Conservation (phyloP, 75 land plant genomes). For the Ceratopteris richardii region DNA sequence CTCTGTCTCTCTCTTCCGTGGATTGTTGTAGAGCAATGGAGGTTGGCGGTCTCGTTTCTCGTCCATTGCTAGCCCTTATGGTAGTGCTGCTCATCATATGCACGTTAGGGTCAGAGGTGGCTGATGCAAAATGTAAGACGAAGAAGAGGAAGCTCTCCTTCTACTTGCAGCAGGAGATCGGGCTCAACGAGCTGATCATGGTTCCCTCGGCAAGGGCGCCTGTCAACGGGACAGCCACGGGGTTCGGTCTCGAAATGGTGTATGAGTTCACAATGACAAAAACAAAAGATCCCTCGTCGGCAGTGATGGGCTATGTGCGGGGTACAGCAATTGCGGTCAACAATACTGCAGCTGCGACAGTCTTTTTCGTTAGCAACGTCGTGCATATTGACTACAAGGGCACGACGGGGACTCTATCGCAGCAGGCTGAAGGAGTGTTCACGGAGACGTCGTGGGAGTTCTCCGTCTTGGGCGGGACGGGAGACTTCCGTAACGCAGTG, state of each 20-base stretch:
- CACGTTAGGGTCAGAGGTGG: too few species aligned
- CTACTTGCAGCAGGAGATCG: neutral
- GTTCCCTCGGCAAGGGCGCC: neutral
- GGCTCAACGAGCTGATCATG: neutral
- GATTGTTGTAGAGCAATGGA: too few species aligned
- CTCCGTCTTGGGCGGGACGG: constrained; percentile 1
- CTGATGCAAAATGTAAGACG: too few species aligned
- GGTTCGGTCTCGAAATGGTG: neutral
- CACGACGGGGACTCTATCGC: neutral
- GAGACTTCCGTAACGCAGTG: neutral
- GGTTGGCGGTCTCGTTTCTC: too few species aligned
- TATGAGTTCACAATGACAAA: neutral
- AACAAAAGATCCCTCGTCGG: neutral
- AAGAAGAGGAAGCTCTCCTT: neutral
- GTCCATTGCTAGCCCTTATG: too few species aligned
- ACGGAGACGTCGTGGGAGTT: neutral
- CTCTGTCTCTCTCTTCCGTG: too few species aligned
- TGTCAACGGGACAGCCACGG: neutral
- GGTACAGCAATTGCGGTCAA: neutral
- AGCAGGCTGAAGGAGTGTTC: neutral
- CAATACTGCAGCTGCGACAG: neutral
- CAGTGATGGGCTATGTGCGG: neutral
- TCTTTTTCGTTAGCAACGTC: neutral
- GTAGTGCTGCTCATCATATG: too few species aligned
- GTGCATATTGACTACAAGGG: neutral